Evolutionary conservation across 2,329 filamentous ascomycete genomes (phyloP).

Genomic region (Xylaria sp.): DNA sequence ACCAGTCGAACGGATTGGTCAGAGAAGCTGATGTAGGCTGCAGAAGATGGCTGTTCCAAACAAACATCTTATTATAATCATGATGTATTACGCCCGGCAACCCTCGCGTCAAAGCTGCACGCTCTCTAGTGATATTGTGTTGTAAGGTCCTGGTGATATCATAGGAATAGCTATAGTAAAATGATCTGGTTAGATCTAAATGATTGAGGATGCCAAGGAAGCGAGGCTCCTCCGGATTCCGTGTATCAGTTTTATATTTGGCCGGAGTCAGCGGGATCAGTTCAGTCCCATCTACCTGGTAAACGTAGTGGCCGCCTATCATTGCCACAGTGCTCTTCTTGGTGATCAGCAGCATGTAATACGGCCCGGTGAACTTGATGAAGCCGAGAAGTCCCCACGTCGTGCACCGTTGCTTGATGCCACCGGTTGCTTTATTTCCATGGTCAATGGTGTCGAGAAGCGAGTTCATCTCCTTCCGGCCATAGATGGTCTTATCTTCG

Average conservation of each 20-base stretch:
- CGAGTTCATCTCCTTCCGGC: slow-evolving; percentile 89
- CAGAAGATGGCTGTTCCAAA: slow-evolving; percentile 94
- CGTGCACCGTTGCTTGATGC: slow-evolving; percentile 87
- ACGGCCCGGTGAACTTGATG: slow-evolving; percentile 93
- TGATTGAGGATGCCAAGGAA: slow-evolving; percentile 92
- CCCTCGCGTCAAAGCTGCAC: slow-evolving; percentile 75
- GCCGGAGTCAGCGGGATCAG: slow-evolving; percentile 85
- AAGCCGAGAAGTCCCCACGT: slow-evolving; percentile 96
- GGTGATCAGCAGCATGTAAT: slow-evolving; percentile 97
- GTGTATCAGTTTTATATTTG: slow-evolving; percentile 78
- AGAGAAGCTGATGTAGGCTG: slow-evolving; percentile 76
- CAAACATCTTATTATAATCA: slow-evolving; percentile 93
- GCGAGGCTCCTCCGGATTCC: slow-evolving; percentile 86
- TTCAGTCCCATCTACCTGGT: slow-evolving; percentile 94
- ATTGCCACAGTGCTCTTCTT: slow-evolving; percentile 96
- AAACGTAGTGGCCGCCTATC: slow-evolving; percentile 95
- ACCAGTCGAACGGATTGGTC: slow-evolving; percentile 93
- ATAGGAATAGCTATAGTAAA: slow-evolving; percentile 99
- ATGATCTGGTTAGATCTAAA: slow-evolving; percentile 87
- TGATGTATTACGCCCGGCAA: slow-evolving; percentile 66
- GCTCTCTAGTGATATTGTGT: slow-evolving; percentile 87
- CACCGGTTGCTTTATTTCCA: slow-evolving; percentile 90
- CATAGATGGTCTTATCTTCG: slow-evolving; percentile 96
- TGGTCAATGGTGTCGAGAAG: slow-evolving; percentile 95
- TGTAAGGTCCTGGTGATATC: slow-evolving; percentile 93